Base-by-base conservation (phyloP, 352 stramenopile species). In the Phytopythium montanum region DNA sequence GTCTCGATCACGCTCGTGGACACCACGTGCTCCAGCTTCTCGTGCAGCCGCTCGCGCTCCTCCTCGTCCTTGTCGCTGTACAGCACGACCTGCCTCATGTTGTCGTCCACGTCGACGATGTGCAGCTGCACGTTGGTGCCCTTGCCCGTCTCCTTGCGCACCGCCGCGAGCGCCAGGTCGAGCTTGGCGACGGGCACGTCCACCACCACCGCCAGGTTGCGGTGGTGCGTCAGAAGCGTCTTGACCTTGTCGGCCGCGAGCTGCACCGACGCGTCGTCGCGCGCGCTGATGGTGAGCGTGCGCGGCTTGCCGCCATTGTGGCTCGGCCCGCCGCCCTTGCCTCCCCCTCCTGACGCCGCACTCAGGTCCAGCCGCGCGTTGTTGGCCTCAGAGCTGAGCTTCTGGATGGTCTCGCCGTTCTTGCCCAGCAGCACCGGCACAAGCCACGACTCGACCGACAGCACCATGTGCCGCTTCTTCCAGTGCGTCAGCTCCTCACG, bases 371-470 rank as follows among this genome's bases (percentile, higher is more conserved):
- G 64, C 19, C 73, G 75, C 33, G 79, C 75, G 18, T 66, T 62
- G 48, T 86, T 81, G 64, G 72, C 79, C 51, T 90, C 73, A 2
- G 74, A 58, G 34, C 70, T 75, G 7, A 93, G 72, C 61, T 86
- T 87, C 68, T 88, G 87, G 60, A 93, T 93, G 16, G 75, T 85
- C 48, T 93, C 84, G 39, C 84, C 84, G 60, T 72, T 91, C 55
- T 88, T 88, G 38, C 84, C 84, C 14, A 93, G 68, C 7, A 93
- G 61, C 26, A 88, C 69, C 1, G 84, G 84, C 25, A 89, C 76
- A 28, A 93, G 62, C 78, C 82, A 93, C 14, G 68, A 61, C 36
- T 75, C 62, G 48, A 93, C 70, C 3, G 71, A 57, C n/a, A 93
- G 25, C 49, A 90, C 78, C 2, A 89, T 63, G 55, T 90, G 78